Base-by-base conservation (phyloP, 371 early-diverging fungal species). In the Mortierella sp. region DNA sequence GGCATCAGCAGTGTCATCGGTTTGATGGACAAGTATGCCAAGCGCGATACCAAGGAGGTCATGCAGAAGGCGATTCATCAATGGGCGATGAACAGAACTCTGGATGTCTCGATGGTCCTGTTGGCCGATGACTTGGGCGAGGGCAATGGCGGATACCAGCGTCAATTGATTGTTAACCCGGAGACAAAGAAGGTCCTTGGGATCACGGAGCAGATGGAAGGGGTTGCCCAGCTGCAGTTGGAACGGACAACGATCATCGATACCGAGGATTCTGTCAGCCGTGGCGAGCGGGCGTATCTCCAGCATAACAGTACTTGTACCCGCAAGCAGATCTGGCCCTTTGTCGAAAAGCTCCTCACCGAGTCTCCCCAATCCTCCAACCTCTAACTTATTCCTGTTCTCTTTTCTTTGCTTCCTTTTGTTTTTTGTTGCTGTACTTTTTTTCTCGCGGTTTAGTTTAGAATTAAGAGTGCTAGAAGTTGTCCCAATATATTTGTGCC, bases 271-370 rank as follows among this genome's bases (percentile, higher is more conserved):
- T 54, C 82, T 75, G 73, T 82, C 32, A 63, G 79, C 41, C 75
- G 27, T 16, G 79, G 48, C 24, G 84, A 60, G 77, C 46, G 80
- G 8, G 85, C 89, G 29, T 94, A 92, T 77, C 48, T 75, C 1
- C 94, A 94, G 77, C 79, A 84, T 43, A 94, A 95, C 77, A 75
- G 88, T 44, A 88, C 90, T n/a, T 88, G 89, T 87, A 92, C 93
- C 4, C 88, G 96, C 11, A 96, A 96, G 80, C 93, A 94, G 79
- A 81, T 95, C 11, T 94, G 94, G 92, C 96, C 96, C 8, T 76
- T 90, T 49, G 81, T 92, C 32, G 87, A 89, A 56, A 77, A 78
- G 48, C 27, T 87, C 35, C 44, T 88, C 72, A 76, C 76, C 4
- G 38, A 80, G 48, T 49, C 68, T 4, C 58, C 79, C 16, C 71